phyloP scores from a whole-genome alignment of 139 green algal genomes.

The Picochlorum sp. region DNA sequence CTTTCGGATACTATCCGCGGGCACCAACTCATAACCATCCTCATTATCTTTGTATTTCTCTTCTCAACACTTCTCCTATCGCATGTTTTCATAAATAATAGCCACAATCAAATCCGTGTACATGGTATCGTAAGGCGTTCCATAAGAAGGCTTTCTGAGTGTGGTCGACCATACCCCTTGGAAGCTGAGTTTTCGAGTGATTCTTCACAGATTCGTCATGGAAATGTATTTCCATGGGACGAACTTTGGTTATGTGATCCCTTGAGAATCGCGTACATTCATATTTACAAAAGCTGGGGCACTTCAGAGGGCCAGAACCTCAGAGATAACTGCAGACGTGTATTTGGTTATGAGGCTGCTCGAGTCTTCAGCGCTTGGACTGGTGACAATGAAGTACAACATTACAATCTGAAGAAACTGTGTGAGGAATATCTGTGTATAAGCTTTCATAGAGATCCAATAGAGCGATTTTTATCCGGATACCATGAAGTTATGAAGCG shows the following conservation, averaged over 20 bases:
- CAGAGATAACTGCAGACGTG: background rate
- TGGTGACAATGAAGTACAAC: background rate
- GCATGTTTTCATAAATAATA: too few relatives aligned
- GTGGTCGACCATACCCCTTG: too few relatives aligned
- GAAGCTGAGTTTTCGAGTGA: too few relatives aligned
- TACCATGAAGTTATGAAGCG: conserved; percentile 6
- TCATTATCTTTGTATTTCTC: too few relatives aligned
- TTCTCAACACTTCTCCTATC: too few relatives aligned
- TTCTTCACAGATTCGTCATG: too few relatives aligned
- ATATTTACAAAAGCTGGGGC: conserved; percentile 1
- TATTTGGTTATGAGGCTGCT: too few relatives aligned
- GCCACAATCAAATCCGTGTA: too few relatives aligned
- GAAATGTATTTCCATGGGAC: background rate
- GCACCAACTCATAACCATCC: too few relatives aligned
- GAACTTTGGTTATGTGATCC: background rate
- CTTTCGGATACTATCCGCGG: too few relatives aligned
- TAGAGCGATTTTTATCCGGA: background rate
- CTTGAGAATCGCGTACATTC: background rate
- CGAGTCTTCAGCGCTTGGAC: background rate
- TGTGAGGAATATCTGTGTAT: background rate
- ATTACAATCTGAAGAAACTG: background rate
- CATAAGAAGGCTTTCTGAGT: too few relatives aligned
- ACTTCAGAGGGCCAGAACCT: background rate
- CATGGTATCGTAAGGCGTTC: too few relatives aligned
- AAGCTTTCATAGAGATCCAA: conserved; percentile 2